Evolutionary conservation across 2,329 filamentous ascomycete species (phyloP).

Genomic region (Colletotrichum tofieldiae): DNA sequence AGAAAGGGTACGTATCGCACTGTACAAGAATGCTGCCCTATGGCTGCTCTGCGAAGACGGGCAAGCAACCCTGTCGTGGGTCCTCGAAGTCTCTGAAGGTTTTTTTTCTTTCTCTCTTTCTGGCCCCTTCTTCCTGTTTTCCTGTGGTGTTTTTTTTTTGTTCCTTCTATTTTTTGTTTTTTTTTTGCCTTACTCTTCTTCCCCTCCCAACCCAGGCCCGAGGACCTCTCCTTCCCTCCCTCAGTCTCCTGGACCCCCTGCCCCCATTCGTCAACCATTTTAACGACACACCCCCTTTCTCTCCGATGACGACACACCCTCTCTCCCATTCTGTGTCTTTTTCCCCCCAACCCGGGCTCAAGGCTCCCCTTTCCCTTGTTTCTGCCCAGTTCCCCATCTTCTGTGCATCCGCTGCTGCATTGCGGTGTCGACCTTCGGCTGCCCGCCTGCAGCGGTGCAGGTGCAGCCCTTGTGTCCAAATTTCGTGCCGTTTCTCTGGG

Average conservation of each 20-base stretch:
- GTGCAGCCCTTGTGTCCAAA: constrained; percentile 16
- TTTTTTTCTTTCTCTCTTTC: constrained; percentile 4
- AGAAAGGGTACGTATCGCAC: constrained; percentile 18
- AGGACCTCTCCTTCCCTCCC: not conserved
- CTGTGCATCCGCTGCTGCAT: constrained; percentile 9
- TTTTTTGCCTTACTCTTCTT: not conserved
- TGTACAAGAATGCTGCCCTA: not conserved
- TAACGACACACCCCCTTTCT: constrained; percentile 19
- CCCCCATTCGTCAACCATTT: constrained; percentile 19
- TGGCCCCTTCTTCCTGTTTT: not conserved
- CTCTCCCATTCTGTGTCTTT: not conserved
- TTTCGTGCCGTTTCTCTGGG: constrained; percentile 21
- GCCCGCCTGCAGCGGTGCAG: constrained; percentile 10
- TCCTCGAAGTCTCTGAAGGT: constrained; percentile 26
- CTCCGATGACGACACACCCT: constrained; percentile 26
- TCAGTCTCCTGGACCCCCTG: not conserved
- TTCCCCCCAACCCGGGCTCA: constrained; percentile 2
- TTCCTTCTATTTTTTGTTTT: constrained; percentile 7
- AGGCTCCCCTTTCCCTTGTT: constrained; percentile 26
- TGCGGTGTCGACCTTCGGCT: not conserved
- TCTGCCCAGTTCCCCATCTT: constrained; percentile 31
- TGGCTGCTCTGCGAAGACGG: not conserved
- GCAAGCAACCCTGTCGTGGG: constrained; percentile 14
- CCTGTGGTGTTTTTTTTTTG: not conserved
- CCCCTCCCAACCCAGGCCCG: too few species aligned